phyloP scores from a whole-genome alignment of 441 rosid genomes.

The Breynia disticha region DNA sequence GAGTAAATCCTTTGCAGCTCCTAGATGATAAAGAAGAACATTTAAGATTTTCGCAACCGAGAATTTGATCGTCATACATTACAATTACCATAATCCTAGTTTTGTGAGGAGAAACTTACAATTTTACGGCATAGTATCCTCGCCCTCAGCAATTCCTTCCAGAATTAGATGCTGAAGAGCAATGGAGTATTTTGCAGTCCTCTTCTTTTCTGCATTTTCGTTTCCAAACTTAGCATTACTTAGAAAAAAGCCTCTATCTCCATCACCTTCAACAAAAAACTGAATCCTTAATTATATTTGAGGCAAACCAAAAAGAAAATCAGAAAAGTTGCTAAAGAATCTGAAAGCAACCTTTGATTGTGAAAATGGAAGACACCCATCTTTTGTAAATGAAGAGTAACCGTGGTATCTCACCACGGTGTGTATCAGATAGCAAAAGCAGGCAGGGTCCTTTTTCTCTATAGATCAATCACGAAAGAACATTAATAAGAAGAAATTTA shows the following conservation, averaged over 20 bases:
- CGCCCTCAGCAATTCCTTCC: constrained; percentile 35
- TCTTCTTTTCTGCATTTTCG: constrained; percentile 13
- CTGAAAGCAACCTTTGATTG: constrained; percentile 42
- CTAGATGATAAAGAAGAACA: too few relatives aligned
- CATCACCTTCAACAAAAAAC: constrained; percentile 39
- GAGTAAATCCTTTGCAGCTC: too few relatives aligned
- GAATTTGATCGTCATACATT: too few relatives aligned
- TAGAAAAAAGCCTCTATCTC: constrained; percentile 53
- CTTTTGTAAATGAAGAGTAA: constrained; percentile 62
- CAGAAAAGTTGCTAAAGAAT: not conserved
- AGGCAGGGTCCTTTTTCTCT: constrained; percentile 41
- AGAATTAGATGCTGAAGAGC: constrained; percentile 35
- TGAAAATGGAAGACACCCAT: constrained; percentile 58
- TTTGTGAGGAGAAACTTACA: not conserved
- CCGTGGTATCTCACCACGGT: constrained; percentile 62
- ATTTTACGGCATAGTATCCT: constrained; percentile 1
- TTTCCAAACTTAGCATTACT: constrained; percentile 21
- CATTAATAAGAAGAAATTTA: not conserved
- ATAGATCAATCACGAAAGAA: constrained; percentile 5
- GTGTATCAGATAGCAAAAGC: constrained; percentile 61
- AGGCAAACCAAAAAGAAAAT: constrained; percentile 5
- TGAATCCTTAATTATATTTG: not conserved
- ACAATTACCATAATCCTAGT: not conserved
- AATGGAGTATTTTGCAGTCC: constrained; percentile 44
- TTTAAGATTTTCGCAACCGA: too few relatives aligned